Evolutionary conservation across 2,329 filamentous ascomycete species (phyloP).

Genomic region (Phaeosphaeria sp.): DNA sequence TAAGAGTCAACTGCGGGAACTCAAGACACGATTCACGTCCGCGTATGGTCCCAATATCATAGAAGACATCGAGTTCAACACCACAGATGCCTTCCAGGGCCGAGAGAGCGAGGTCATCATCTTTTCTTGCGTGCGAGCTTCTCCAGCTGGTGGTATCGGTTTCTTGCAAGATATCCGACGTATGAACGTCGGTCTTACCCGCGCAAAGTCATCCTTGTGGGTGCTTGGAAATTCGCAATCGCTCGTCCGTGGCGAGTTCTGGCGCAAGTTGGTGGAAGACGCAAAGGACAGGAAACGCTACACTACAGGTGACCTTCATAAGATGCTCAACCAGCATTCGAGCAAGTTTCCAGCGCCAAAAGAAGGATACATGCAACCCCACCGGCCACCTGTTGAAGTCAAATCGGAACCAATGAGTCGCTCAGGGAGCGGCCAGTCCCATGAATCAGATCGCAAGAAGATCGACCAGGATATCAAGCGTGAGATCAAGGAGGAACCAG

Average conservation of each 20-base stretch:
- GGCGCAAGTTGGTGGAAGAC: slow-evolving; percentile 85
- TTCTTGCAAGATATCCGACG: slow-evolving; percentile 98
- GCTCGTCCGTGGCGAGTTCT: slow-evolving; percentile 86
- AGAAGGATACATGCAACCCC: slow-evolving; percentile 28
- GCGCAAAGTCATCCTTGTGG: slow-evolving; percentile 96
- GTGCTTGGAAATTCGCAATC: slow-evolving; percentile 92
- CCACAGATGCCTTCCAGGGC: slow-evolving; percentile 96
- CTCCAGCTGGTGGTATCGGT: slow-evolving; percentile 90
- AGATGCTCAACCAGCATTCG: slow-evolving; percentile 62
- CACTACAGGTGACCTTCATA: slow-evolving; percentile 69
- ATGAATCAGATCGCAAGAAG: slow-evolving; percentile 10
- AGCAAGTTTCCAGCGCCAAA: slow-evolving; percentile 46
- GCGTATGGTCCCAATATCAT: slow-evolving; percentile 77
- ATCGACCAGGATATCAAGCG: slow-evolving; percentile 25
- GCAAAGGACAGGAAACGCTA: slow-evolving; percentile 77
- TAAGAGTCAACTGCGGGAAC: slow-evolving; percentile 85
- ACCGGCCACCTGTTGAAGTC: slow-evolving; percentile 26
- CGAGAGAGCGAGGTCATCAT: slow-evolving; percentile 98
- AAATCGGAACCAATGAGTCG: slow-evolving; percentile 33
- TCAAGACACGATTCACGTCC: slow-evolving; percentile 75
- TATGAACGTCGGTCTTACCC: slow-evolving; percentile 98
- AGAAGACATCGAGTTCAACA: slow-evolving; percentile 93
- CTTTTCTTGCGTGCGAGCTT: slow-evolving; percentile 96
- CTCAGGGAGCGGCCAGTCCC: slow-evolving; percentile 27
- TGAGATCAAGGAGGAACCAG: slow-evolving; percentile 43